Conservation (phyloP, 2,329 filamentous ascomycete genomes). For the Colletotrichum sp. region DNA sequence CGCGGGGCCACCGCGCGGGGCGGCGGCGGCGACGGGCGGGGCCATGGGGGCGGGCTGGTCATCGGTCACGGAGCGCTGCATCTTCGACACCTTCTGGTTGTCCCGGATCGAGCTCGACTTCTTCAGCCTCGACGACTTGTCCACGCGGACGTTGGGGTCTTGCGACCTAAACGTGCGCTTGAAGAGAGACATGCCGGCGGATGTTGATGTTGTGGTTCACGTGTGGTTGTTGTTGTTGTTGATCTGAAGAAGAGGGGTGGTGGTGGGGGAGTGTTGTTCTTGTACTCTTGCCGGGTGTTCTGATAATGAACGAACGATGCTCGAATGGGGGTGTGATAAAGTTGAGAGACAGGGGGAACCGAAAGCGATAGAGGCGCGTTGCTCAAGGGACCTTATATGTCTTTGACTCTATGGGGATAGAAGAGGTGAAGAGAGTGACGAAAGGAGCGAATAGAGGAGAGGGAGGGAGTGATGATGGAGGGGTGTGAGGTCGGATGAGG, state of each 20-base stretch:
- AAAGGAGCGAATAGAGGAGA: conserved; percentile 46
- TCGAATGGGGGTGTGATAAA: conserved; percentile 27
- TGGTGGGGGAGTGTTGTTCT: not conserved
- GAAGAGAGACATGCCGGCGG: conserved; percentile 71
- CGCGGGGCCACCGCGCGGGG: conserved; percentile 41
- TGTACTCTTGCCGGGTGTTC: conserved; percentile 1
- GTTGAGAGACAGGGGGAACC: conserved; percentile 38
- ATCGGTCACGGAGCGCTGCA: conserved; percentile 81
- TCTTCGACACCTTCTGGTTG: conserved; percentile 79
- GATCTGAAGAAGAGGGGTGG: conserved; percentile 4
- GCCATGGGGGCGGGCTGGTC: conserved; percentile 42
- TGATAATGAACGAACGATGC: conserved; percentile 15
- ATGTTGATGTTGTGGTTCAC: conserved; percentile 1
- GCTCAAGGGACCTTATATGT: conserved; percentile 15
- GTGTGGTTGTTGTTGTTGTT: not conserved
- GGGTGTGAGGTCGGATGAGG: conserved; percentile 30
- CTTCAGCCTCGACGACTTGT: conserved; percentile 87
- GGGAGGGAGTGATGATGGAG: conserved; percentile 32
- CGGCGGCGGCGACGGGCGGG: conserved; percentile 43
- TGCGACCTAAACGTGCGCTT: conserved; percentile 87
- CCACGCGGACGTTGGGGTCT: conserved; percentile 71
- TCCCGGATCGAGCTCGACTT: conserved; percentile 64
- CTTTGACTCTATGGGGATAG: conserved; percentile 14
- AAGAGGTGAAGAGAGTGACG: conserved; percentile 53
- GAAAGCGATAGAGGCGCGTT: conserved; percentile 27